Evolutionary conservation across 371 early-diverging fungal genomes (phyloP).

Genomic region (Mucor circinelloides): DNA sequence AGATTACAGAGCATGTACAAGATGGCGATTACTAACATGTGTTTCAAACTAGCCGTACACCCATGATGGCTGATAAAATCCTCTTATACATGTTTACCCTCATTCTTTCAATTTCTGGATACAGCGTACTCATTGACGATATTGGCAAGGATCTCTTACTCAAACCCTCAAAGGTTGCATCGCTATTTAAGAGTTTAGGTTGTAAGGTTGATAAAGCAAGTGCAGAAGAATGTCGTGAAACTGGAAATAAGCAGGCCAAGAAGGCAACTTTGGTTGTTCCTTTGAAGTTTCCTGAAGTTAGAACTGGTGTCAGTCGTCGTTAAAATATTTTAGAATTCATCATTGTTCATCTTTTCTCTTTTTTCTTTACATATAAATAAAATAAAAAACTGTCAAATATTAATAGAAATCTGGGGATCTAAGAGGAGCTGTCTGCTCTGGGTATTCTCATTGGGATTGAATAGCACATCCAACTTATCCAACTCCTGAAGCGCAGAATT

Average conservation of each 20-base stretch:
- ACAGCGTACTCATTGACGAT: conserved; percentile 58
- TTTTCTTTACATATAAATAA: neutral
- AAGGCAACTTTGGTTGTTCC: conserved; percentile 42
- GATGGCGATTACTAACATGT: neutral
- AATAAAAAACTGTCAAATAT: neutral
- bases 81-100: conserved; percentile 75
- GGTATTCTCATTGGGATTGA: neutral
- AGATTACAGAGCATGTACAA: neutral
- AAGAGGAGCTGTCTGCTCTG: neutral
- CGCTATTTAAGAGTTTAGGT: conserved; percentile 50
- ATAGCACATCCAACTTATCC: neutral
- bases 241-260: conserved; percentile 26
- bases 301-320: conserved; percentile 24
- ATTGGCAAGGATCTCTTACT: conserved; percentile 71
- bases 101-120: conserved; percentile 72
- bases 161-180: conserved; percentile 44
- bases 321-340: conserved; percentile 6
- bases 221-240: conserved; percentile 33
- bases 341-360: neutral
- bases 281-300: conserved; percentile 44
- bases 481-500: neutral
- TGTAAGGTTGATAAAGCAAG: conserved; percentile 57
- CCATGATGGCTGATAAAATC: conserved; percentile 76
- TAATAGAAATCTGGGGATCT: neutral
- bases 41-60: conserved; percentile 52